Conservation (phyloP, 139 green algal species). For the Spirogloea muscicola region DNA sequence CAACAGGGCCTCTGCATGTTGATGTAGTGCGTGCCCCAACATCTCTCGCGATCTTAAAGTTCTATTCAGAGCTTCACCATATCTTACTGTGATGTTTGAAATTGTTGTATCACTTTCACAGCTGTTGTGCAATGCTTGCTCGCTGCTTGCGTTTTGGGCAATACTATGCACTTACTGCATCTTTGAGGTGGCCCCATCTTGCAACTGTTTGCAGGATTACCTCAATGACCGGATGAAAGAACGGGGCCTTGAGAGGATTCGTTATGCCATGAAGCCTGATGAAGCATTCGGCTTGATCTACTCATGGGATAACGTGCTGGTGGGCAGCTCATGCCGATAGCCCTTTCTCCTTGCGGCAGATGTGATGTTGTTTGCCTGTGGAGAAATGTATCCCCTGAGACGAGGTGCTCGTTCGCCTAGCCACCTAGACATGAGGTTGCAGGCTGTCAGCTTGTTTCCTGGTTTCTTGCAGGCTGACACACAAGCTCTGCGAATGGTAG, state of each 20-base stretch:
- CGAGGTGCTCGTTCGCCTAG: no score
- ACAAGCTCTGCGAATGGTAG: conserved; percentile 43
- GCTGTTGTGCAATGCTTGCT: no score
- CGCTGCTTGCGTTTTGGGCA: no score
- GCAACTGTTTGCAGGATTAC: conserved; percentile 25
- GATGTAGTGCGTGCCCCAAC: no score
- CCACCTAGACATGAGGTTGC: no score
- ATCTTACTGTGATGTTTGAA: background rate
- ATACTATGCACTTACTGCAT: no score
- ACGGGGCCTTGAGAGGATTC: conserved; percentile 55
- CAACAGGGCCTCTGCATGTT: conserved; percentile 34
- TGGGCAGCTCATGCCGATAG: background rate
- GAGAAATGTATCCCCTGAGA: no score
- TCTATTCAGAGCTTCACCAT: conserved; percentile 6
- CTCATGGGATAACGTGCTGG: conserved; percentile 41
- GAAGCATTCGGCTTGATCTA: conserved; percentile 77
- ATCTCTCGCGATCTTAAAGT: no score
- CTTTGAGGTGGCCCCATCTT: no score
- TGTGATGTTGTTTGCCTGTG: background rate
- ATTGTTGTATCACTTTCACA: conserved; percentile 1
- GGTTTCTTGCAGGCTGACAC: conserved; percentile 49
- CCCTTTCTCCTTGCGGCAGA: background rate
- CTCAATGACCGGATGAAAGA: conserved; percentile 73
- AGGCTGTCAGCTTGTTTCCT: no score
- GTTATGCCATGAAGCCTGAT: conserved; percentile 61